Base-by-base conservation (phyloP, 2,329 filamentous ascomycete genomes). In the Nigrograna mackinnonii region DNA sequence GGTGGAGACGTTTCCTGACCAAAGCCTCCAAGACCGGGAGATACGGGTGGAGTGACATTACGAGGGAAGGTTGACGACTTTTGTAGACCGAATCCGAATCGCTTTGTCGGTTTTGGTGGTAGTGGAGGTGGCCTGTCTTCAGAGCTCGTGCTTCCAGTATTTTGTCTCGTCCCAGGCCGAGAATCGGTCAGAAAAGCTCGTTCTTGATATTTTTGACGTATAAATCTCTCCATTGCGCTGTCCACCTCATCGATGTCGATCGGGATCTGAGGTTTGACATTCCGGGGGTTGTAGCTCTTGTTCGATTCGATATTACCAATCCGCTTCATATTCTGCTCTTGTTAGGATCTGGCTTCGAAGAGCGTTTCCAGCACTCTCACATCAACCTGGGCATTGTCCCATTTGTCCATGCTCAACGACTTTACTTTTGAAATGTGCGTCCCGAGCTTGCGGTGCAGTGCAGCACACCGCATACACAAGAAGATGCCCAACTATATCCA, bases 371-470 rank as follows among this genome's bases (percentile, higher is more conserved):
- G 35, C 5, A n/a, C 31, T 31, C 71, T 72, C 76, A 96, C 91
- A 73, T 99, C 94, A 51, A 99, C 91, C 73, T 99, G 94, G 47
- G 97, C 94, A 62, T 86, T 86, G 36, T 88, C 85, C 94, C 94
- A 99, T 55, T 87, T 94, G 72, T 99, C 94, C 91, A 99, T 97
- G 69, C 88, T 97, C 73, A 99, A 72, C 26, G 91, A 97, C 72
- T 99, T 99, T 76, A 99, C 91, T 70, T 99, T 99, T 54, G 91
- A 96, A 50, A 99, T 90, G 70, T 99, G 94, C 30, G 94, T 97
- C 48, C 94, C 94, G 62, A 99, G 78, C 73, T 97, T 97, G 64
- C 94, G 89, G 75, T 99, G 94, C 62, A 97, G 82, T 41, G 91
- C 83, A 40, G 91, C 94, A 77, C 94, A 99, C 67, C 94, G 89